Percentiles rank a stretch among this genome's conserved stretches.
Conservation (phyloP, 1,284 basidiomycete species). For the Sanguinoderma infundibulare region DNA sequence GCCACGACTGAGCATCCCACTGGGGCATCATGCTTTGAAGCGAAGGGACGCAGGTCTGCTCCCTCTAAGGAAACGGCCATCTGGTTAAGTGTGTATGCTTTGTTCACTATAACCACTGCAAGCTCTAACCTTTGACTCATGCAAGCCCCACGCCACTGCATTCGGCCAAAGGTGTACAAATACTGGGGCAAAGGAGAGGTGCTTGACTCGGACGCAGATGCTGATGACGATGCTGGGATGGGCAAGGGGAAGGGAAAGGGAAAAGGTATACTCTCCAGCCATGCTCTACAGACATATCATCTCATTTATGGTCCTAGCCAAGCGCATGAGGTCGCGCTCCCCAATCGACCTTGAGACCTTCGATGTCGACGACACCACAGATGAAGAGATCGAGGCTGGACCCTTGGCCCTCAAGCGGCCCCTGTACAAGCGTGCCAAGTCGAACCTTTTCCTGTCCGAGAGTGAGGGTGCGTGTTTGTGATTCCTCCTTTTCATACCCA, state of each 20-base stretch:
- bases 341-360: neutral
- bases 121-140: too few species aligned
- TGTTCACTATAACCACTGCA: neutral
- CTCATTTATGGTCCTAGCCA: neutral
- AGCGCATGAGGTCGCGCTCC: neutral
- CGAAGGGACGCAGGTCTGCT: neutral
- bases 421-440: neutral
- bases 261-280: neutral
- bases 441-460: neutral
- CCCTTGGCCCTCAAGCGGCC: neutral
- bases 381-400: neutral
- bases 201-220: neutral
- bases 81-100: neutral
- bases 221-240: neutral
- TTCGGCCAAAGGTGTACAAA: too few species aligned
- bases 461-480: too few species aligned
- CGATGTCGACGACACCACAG: neutral
- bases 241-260: neutral
- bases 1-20: neutral
- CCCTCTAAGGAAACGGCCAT: neutral
- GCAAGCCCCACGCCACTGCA: too few species aligned
- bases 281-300: neutral
- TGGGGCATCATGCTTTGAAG: neutral
- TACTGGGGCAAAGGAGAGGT: too few species aligned
- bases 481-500: too few species aligned